phyloP scores from a whole-genome alignment of 768 basidiomycete species.

The Tricholoma matsutake region DNA sequence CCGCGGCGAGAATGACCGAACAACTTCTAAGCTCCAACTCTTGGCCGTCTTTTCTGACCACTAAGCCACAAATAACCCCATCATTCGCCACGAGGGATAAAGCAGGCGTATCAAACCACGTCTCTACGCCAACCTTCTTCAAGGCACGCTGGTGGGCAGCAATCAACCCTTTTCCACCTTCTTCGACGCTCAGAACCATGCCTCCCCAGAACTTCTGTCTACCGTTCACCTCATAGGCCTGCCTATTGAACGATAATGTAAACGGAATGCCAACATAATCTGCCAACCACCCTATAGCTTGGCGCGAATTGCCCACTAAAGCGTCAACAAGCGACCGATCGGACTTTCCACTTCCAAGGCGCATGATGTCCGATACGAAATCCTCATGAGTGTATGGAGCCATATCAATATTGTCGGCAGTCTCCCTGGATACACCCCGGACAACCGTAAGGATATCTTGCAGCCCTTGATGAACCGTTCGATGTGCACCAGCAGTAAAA shows the following conservation, averaged over 20 bases:
- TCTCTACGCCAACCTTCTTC: constrained; percentile 45
- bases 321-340: constrained; percentile 47
- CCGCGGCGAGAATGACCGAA: constrained; percentile 60
- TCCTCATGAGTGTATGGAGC: constrained; percentile 53
- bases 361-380: constrained; percentile 58
- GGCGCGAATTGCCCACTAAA: constrained; percentile 54
- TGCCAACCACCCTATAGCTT: constrained; percentile 56
- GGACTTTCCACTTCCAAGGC: constrained; percentile 50
- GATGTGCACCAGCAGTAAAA: constrained; percentile 69
- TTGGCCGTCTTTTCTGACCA: constrained; percentile 37
- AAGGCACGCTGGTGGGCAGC: constrained; percentile 51
- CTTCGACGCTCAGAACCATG: constrained; percentile 56
- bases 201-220: constrained; percentile 72
- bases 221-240: constrained; percentile 64
- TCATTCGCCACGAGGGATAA: constrained; percentile 34
- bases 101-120: constrained; percentile 57
- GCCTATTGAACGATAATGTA: constrained; percentile 57
- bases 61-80: constrained; percentile 43
- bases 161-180: constrained; percentile 69
- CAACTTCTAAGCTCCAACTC: constrained; percentile 34
- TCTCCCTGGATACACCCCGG: constrained; percentile 42
- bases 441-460: constrained; percentile 56
- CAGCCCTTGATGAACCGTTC: constrained; percentile 62
- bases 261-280: constrained; percentile 50
- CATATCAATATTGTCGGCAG: constrained; percentile 46